Evolutionary conservation across 1,284 basidiomycete species (phyloP), one percentile per base, ranked within the genome.

Genomic region (Cryptococcus deneoformans): DNA sequence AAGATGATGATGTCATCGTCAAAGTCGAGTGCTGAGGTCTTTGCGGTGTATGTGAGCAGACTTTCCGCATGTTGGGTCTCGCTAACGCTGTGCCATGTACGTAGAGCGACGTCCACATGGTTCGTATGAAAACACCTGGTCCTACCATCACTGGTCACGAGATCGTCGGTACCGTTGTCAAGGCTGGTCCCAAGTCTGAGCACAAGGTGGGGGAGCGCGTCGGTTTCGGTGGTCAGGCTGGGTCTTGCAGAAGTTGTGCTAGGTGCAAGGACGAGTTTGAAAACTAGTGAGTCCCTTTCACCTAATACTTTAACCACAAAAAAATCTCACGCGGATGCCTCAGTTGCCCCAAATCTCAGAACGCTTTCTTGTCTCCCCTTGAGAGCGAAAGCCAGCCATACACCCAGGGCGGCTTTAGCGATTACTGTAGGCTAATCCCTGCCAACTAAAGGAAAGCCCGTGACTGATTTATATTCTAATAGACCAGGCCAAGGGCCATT

Each of bases 191-290:
- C 9, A 53, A 67, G n/a, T 61, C 62, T 14, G 50, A 56, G 40
- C 42, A 66, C 60, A 65, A 65, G 48, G 66, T 67, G 35, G 80
- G 80, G 50, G 77, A 81, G 58, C 60, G 76, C 2, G 80, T 78
- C 47, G 80, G 80, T 48, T 73, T 82, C 38, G 80, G 81, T 34
- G 80, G 79, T 4, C 80, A 82, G 67, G 72, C 70, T 53, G 79
- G 77, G 61, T 69, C 64, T 12, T 80, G 79, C 67, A 52, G 49
- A 61, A 72, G 58, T 81, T 80, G 64, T 51, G 53, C 6, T 68
- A 72, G 11, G 81, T 80, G 72, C 68, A 71, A 46, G 61, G 62
- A 11, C 61, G 75, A 55, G 77, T 77, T 68, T 79, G 58, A 46
- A 52, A n/a, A 35, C 24, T 16, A 46, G 51, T 35, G 9, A 35